These are phyloP conservation scores for Daldinia grandis DNA, from an alignment of 495 filamentous ascomycete genomes.

Conservation along the genomic window DNA sequence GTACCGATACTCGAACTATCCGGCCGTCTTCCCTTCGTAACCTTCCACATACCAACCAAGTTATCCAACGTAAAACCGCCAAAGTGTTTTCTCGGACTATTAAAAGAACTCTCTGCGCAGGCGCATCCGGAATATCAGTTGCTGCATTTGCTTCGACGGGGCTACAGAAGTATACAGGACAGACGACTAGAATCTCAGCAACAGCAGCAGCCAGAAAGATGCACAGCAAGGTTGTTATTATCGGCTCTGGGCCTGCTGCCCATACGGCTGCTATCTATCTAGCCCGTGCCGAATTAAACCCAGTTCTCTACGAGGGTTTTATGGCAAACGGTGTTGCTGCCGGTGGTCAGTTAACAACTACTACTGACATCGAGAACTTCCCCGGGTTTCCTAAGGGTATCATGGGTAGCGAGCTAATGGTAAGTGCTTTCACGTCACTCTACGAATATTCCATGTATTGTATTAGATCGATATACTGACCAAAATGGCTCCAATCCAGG, in stretches of 20 bases:
- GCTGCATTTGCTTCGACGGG: constrained; percentile 68
- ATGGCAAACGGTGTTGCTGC: constrained; percentile 96
- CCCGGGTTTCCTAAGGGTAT: constrained; percentile 92
- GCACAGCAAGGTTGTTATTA: constrained; percentile 84
- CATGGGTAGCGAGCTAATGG: constrained; percentile 86
- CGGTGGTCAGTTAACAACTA: constrained; percentile 96
- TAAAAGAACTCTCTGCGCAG: constrained; percentile 61
- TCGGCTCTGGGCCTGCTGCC: constrained; percentile 95
- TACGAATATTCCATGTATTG: neutral
- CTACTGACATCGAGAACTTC: constrained; percentile 98
- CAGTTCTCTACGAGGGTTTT: constrained; percentile 96
- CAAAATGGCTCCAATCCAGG: constrained; percentile 51
- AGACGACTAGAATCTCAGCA: constrained; percentile 61
- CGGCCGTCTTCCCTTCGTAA: constrained; percentile 2
- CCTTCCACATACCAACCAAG: constrained; percentile 3
- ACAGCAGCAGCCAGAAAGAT: constrained; percentile 66
- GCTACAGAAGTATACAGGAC: constrained; percentile 71
- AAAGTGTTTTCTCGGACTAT: constrained; percentile 89
- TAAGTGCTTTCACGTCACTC: constrained; percentile 37
- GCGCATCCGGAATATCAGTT: constrained; percentile 66
- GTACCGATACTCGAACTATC: constrained; percentile 23
- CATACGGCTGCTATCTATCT: constrained; percentile 98
- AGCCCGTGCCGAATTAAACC: constrained; percentile 88
- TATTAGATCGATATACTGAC: constrained; percentile 15
- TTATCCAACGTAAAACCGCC: constrained; percentile 50